Evolutionary conservation across 2,329 filamentous ascomycete species (phyloP).

Genomic region (Xylaria digitata): DNA sequence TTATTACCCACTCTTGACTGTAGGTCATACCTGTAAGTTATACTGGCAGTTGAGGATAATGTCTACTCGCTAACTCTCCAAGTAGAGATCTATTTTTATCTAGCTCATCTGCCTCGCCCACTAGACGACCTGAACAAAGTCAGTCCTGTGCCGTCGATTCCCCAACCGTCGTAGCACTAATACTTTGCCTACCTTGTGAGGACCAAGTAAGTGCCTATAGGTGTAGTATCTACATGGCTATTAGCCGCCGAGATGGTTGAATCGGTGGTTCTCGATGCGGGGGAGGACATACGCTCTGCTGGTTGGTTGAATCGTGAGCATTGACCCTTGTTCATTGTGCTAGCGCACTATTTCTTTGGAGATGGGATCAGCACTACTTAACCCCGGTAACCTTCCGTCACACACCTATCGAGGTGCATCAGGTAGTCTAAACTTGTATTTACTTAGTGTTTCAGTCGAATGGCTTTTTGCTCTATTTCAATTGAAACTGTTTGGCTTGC

Average conservation of each 20-base stretch:
- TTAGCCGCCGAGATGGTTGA: slow-evolving; percentile 28
- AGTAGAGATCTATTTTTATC: slow-evolving; percentile 22
- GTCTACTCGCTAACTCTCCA: neutral
- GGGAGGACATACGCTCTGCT: slow-evolving; percentile 10
- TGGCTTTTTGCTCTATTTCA: no score
- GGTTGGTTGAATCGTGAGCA: slow-evolving; percentile 4
- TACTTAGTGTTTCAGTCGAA: no score
- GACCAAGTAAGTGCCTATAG: neutral
- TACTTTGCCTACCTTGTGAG: neutral
- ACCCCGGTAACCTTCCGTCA: no score
- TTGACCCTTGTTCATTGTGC: neutral
- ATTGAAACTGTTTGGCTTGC: no score
- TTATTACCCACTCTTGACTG: neutral
- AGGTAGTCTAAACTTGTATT: no score
- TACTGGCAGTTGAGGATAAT: no score
- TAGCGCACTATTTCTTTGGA: neutral
- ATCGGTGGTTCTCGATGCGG: slow-evolving; percentile 20
- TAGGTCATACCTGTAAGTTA: neutral
- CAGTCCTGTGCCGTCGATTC: neutral
- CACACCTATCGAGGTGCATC: no score
- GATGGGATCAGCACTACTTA: no score
- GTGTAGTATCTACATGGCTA: neutral
- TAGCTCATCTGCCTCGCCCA: neutral
- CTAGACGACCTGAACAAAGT: neutral
- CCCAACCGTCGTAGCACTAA: slow-evolving; percentile 9